Percentiles rank a stretch among this genome's conserved stretches.
These are phyloP conservation scores for Magnolia officinalis DNA, from an alignment of 164 flowering plant genomes.

Conservation along the genomic window DNA sequence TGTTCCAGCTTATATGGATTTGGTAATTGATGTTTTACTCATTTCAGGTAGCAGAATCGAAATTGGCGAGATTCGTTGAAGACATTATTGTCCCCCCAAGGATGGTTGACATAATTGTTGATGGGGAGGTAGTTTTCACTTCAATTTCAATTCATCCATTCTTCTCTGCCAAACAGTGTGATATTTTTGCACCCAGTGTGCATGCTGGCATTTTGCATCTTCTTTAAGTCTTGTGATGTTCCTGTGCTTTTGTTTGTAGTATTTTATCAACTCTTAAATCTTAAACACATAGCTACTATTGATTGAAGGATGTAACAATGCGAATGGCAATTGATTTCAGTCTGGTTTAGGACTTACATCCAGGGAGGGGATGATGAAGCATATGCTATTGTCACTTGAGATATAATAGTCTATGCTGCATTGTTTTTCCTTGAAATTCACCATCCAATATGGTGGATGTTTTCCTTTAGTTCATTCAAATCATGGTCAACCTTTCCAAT, in stretches of 20 bases:
- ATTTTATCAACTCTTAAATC: background rate
- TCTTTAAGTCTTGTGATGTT: background rate
- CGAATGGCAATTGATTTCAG: constrained; percentile 1
- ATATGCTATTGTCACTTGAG: background rate
- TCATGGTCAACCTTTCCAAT: background rate
- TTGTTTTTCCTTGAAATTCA: background rate
- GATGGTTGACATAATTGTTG: constrained; percentile 92
- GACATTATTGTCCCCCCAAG: constrained; percentile 94
- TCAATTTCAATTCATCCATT: background rate
- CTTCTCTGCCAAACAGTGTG: background rate
- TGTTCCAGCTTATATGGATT: background rate
- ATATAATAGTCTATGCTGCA: background rate
- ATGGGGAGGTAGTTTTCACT: constrained; percentile 73
- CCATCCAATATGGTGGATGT: background rate
- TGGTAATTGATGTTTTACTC: background rate
- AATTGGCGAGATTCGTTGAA: constrained; percentile 87
- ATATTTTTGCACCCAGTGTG: background rate
- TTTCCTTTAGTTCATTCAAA: background rate
- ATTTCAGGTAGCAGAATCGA: constrained; percentile 78
- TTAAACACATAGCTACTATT: background rate
- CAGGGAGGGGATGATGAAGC: background rate
- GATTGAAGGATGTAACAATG: background rate
- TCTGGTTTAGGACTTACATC: background rate
- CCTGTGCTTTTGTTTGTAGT: background rate
- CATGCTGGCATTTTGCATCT: background rate